Conservation (phyloP, 768 basidiomycete genomes). For the Boletus subparvulus region DNA sequence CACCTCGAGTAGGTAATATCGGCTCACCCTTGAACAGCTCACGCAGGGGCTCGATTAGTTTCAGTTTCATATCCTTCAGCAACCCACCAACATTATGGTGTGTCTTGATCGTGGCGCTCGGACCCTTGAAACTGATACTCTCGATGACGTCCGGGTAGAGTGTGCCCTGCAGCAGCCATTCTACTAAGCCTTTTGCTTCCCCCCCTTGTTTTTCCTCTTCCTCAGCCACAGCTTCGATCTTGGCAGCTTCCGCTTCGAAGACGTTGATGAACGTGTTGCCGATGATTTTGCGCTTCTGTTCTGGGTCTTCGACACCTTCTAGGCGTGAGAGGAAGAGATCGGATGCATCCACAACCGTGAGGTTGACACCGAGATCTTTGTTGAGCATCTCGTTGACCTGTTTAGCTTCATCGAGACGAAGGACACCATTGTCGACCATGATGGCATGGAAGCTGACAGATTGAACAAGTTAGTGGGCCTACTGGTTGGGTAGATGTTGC, state of each 20-base stretch:
- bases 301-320: constrained; percentile 93
- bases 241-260: constrained; percentile 91
- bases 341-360: constrained; percentile 94
- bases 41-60: constrained; percentile 94
- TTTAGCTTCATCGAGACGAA: constrained; percentile 85
- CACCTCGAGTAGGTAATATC: not conserved
- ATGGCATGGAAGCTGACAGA: constrained; percentile 89
- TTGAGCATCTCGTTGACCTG: constrained; percentile 95
- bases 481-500: constrained; percentile 13
- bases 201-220: constrained; percentile 67
- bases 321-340: constrained; percentile 87
- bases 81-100: constrained; percentile 99
- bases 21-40: constrained; percentile 94
- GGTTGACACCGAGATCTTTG: constrained; percentile 90
- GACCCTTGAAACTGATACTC: constrained; percentile 98
- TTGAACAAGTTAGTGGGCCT: not conserved
- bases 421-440: constrained; percentile 99
- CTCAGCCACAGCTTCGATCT: constrained; percentile 81
- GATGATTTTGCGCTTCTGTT: constrained; percentile 96
- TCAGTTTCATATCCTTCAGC: constrained; percentile 96
- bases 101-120: constrained; percentile 98
- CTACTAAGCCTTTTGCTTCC: constrained; percentile 83
- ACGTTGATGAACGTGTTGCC: constrained; percentile 99
- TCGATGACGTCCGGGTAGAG: constrained; percentile 99
- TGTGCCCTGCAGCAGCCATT: constrained; percentile 97